Evolutionary conservation across 129 eudicot species (phyloP), one percentile per base, ranked within the genome.

Genomic region (Artemisia argyi): DNA sequence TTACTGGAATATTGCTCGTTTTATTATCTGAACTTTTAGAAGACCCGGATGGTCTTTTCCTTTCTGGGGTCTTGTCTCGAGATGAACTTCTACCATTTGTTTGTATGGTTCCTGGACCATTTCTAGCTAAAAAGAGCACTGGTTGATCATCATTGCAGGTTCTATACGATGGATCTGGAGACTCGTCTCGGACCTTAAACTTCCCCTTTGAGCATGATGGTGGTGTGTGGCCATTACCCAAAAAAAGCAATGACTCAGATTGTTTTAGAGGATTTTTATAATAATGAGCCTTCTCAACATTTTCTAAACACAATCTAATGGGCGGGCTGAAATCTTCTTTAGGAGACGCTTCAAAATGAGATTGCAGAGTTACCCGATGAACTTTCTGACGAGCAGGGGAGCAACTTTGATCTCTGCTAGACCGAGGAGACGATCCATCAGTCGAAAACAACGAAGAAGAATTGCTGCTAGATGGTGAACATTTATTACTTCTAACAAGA

Each of bases 391-490:
- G 69, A 58, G 81, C 69, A 52, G 90, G 90, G 28, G 93, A 84
- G 78, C 75, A 73, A 65, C 80, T 83, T 32, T 68, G 82, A 59
- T 84, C 86, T 80, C 86, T 83, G 72, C 80, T 83, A 14, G 89
- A 84, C 51, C 58, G 56, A 80, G 81, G 68, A 50, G 90, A 85
- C 3, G 85, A 82, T 74, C 66, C 80, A 73, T 85, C 90, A 18
- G 88, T 79, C n/a, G 89, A 90, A 76, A 82, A 85, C 73, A 75
- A 65, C 13, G 91, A 72, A 51, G 86, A 80, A 20, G 83, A 49
- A 76, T 73, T 73, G 71, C 84, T 83, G 81, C 84, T 82, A 16
- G 88, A 73, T 52, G 88, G 82, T 54, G 88, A 81, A 75, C 46
- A 75, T 76, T 74, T 82, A 61, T 44, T 72, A 58, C 70, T 68